A percentile compares a stretch with the other conserved stretches of the same genome.
Evolutionary conservation across 495 filamentous ascomycete genomes (phyloP).

Genomic region (Neurospora discreta): DNA sequence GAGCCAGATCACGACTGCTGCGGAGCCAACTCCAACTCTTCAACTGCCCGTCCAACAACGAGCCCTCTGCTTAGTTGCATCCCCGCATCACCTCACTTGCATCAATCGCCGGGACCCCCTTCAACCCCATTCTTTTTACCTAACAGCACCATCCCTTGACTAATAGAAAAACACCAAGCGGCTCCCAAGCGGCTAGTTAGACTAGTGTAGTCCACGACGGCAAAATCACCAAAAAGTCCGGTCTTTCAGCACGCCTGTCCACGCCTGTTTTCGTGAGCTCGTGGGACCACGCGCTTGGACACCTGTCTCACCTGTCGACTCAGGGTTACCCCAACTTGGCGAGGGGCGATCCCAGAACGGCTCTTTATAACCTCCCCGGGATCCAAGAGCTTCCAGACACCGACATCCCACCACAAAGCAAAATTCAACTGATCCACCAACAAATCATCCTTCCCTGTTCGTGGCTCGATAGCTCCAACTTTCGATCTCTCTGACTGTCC

Average conservation of each 20-base stretch:
- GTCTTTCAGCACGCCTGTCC: neutral
- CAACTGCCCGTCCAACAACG: conserved; percentile 5
- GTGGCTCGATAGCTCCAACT: neutral
- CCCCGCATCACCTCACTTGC: conserved; percentile 30
- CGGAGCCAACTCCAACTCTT: neutral
- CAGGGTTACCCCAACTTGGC: neutral
- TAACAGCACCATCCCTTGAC: conserved; percentile 35
- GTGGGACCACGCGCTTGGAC: neutral
- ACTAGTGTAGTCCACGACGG: neutral
- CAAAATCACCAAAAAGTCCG: neutral
- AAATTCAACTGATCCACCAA: neutral
- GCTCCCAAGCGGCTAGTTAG: neutral
- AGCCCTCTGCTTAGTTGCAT: conserved; percentile 11
- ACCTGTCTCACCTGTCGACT: neutral
- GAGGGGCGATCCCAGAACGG: neutral
- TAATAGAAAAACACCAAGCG: conserved; percentile 33
- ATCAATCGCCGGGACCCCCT: conserved; percentile 13
- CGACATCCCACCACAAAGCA: neutral
- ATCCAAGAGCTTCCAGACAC: neutral
- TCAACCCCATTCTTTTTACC: conserved; percentile 30
- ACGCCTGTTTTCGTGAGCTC: neutral
- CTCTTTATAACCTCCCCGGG: neutral
- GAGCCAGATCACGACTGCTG: neutral
- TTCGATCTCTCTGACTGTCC: neutral
- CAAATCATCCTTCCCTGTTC: neutral